Percentiles rank a stretch among this genome's conserved stretches.
Evolutionary conservation across 2,329 filamentous ascomycete species (phyloP).

Genomic region (Cordyceps pruinosa): DNA sequence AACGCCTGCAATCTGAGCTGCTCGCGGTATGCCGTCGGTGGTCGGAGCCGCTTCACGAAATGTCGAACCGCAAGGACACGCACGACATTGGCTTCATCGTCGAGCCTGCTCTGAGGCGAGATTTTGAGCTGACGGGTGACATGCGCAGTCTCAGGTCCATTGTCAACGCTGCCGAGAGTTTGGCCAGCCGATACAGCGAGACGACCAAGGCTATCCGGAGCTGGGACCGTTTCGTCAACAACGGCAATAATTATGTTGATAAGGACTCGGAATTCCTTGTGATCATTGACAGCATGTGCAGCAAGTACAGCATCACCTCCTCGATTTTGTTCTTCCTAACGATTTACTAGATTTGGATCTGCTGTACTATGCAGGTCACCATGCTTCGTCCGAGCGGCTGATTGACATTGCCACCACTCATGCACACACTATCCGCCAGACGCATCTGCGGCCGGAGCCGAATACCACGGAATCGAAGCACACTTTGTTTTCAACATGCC

Average conservation of each 20-base stretch:
- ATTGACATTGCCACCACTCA: conserved; percentile 31
- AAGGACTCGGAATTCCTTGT: conserved; percentile 28
- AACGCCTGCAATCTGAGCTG: conserved; percentile 12
- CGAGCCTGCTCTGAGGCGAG: conserved; percentile 37
- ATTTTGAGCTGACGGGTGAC: conserved; percentile 40
- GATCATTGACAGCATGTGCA: conserved; percentile 38
- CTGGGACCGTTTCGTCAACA: conserved; percentile 36
- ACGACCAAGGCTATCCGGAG: conserved; percentile 38
- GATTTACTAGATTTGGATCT: conserved; percentile 25
- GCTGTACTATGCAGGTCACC: conserved; percentile 30
- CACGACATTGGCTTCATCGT: conserved; percentile 51
- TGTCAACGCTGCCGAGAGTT: conserved; percentile 35
- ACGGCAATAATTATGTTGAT: conserved; percentile 21
- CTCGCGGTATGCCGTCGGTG: conserved; percentile 22
- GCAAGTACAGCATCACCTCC: not conserved
- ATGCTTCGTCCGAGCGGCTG: conserved; percentile 24
- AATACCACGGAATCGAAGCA: not conserved
- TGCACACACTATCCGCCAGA: conserved; percentile 30
- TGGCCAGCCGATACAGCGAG: conserved; percentile 36
- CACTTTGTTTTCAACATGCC: conserved; percentile 26
- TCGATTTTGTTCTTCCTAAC: not conserved
- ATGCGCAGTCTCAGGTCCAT: conserved; percentile 32
- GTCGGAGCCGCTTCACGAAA: conserved; percentile 29
- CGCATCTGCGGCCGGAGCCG: conserved; percentile 31
- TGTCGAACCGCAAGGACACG: conserved; percentile 39